Evolutionary conservation across 2,329 filamentous ascomycete genomes (phyloP).

Genomic region (Conoideocrella luteorostrata): DNA sequence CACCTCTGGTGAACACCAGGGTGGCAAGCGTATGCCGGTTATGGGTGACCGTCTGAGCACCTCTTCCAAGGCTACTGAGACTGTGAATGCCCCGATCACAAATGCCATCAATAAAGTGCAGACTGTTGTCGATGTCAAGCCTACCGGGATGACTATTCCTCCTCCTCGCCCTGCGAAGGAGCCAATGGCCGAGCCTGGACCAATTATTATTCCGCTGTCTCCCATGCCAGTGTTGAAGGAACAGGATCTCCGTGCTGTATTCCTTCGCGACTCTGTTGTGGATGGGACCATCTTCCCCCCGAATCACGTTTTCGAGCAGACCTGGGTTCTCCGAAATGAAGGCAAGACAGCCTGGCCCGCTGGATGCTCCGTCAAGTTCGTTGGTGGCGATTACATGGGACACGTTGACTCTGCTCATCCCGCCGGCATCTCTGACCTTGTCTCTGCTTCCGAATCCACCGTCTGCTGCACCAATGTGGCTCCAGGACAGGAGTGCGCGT

Average conservation of each 20-base stretch:
- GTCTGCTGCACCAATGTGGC: slow-evolving; percentile 62
- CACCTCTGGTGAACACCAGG: slow-evolving; percentile 70
- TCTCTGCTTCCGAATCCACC: slow-evolving; percentile 76
- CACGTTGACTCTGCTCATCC: slow-evolving; percentile 76
- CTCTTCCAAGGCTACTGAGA: slow-evolving; percentile 45
- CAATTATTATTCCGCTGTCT: slow-evolving; percentile 4
- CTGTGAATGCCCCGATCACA: slow-evolving; percentile 34
- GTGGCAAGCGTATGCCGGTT: slow-evolving; percentile 56
- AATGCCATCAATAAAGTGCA: slow-evolving; percentile 50
- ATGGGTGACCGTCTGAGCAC: slow-evolving; percentile 59
- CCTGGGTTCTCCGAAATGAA: slow-evolving; percentile 85
- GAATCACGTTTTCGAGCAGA: slow-evolving; percentile 75
- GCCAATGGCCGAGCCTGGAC: slow-evolving; percentile 11
- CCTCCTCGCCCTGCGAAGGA: slow-evolving; percentile 4
- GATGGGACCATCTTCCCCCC: slow-evolving; percentile 71
- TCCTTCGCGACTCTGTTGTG: slow-evolving; percentile 68
- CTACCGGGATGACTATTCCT: slow-evolving; percentile 36
- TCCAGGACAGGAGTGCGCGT: slow-evolving; percentile 69
- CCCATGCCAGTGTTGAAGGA: slow-evolving; percentile 18
- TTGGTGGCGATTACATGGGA: slow-evolving; percentile 95
- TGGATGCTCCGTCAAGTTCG: slow-evolving; percentile 84
- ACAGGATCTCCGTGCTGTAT: slow-evolving; percentile 46
- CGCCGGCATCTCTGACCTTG: slow-evolving; percentile 69
- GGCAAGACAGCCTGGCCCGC: slow-evolving; percentile 76
- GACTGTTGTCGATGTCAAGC: slow-evolving; percentile 68